Evolutionary conservation across 2,329 filamentous ascomycete species (phyloP).

Genomic region (Apiospora saccharicola): DNA sequence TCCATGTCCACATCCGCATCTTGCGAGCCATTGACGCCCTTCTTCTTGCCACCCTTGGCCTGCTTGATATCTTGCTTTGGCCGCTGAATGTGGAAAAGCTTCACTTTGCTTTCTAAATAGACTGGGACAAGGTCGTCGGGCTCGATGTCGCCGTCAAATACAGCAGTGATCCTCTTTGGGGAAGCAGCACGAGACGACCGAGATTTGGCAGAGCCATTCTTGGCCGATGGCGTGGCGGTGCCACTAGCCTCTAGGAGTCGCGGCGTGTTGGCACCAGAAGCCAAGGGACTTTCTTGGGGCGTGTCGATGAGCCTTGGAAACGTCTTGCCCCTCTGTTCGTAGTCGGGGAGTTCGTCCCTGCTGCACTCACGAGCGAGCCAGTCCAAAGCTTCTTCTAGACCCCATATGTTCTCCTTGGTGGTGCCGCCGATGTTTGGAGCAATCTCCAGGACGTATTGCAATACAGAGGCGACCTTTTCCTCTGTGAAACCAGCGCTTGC

Average conservation of each 20-base stretch:
- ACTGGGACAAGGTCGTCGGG: slow-evolving; percentile 77
- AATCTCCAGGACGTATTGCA: slow-evolving; percentile 73
- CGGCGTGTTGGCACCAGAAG: slow-evolving; percentile 60
- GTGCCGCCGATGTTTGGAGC: slow-evolving; percentile 65
- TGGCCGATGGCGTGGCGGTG: slow-evolving; percentile 42
- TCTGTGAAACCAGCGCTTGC: slow-evolving; percentile 72
- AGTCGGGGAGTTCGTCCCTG: slow-evolving; percentile 73
- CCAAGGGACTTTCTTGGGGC: slow-evolving; percentile 56
- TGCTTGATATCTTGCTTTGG: slow-evolving; percentile 55
- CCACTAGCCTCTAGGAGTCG: slow-evolving; percentile 47
- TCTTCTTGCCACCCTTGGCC: slow-evolving; percentile 46
- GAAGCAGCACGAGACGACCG: slow-evolving; percentile 40
- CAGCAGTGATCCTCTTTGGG: slow-evolving; percentile 53
- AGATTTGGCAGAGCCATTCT: slow-evolving; percentile 42
- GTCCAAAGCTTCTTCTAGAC: slow-evolving; percentile 85
- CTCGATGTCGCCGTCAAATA: slow-evolving; percentile 75
- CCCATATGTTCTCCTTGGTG: slow-evolving; percentile 77
- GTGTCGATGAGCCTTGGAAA: slow-evolving; percentile 45
- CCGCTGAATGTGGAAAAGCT: slow-evolving; percentile 68
- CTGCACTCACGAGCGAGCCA: slow-evolving; percentile 85
- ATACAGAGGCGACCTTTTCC: slow-evolving; percentile 66
- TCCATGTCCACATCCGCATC: slow-evolving; percentile 53
- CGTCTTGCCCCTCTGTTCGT: slow-evolving; percentile 60
- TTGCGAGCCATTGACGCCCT: slow-evolving; percentile 30
- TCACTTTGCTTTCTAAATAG: slow-evolving; percentile 78